Evolutionary conservation across 768 basidiomycete genomes (phyloP).

Genomic region (Russula brevipes): DNA sequence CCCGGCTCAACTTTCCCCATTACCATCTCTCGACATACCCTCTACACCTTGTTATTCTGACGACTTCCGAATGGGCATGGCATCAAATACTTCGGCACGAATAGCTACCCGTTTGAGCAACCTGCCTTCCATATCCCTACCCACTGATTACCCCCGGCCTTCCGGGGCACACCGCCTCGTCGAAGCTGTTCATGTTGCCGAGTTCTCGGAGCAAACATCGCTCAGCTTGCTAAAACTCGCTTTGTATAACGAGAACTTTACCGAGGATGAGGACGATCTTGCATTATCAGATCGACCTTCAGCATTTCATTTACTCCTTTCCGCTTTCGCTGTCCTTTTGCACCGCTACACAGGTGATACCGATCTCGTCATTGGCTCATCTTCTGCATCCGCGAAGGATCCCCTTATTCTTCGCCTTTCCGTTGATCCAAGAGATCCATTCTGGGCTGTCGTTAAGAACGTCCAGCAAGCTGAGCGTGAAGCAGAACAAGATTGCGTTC

Average conservation of each 20-base stretch:
- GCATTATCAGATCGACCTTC: slow-evolving; percentile 52
- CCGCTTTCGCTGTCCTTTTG: slow-evolving; percentile 87
- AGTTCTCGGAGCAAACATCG: slow-evolving; percentile 70
- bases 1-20: too few species aligned
- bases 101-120: slow-evolving; percentile 66
- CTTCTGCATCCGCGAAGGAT: slow-evolving; percentile 65
- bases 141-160: slow-evolving; percentile 92
- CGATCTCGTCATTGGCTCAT: slow-evolving; percentile 87
- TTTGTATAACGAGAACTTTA: slow-evolving; percentile 57
- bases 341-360: slow-evolving; percentile 96
- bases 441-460: slow-evolving; percentile 81
- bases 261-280: slow-evolving; percentile 46
- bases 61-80: slow-evolving; percentile 27
- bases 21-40: neutral
- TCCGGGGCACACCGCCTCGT: slow-evolving; percentile 68
- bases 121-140: slow-evolving; percentile 84
- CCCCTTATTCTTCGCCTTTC: slow-evolving; percentile 82
- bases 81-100: slow-evolving; percentile 39
- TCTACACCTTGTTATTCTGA: neutral
- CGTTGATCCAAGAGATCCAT: slow-evolving; percentile 80
- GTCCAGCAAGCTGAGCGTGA: slow-evolving; percentile 81
- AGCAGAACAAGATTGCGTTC: slow-evolving; percentile 74
- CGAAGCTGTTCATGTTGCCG: slow-evolving; percentile 71
- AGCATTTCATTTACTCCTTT: slow-evolving; percentile 84
- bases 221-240: slow-evolving; percentile 79